Evolutionary conservation across 2,329 filamentous ascomycete genomes (phyloP).

Genomic region (Blastomyces gilchristii): DNA sequence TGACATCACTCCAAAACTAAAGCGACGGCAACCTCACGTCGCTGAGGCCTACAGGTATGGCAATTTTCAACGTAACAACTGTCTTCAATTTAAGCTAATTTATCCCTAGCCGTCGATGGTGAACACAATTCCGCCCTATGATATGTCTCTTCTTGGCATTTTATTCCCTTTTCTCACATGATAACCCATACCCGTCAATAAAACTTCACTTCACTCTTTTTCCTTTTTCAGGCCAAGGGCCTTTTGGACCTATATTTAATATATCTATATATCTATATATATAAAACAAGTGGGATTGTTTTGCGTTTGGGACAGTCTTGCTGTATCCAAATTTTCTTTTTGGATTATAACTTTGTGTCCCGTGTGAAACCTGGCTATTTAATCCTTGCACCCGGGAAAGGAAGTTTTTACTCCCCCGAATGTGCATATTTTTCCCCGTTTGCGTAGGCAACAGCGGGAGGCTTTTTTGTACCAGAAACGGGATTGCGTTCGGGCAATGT

Average conservation of each 20-base stretch:
- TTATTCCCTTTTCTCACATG: conserved; percentile 8
- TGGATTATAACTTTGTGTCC: conserved; percentile 7
- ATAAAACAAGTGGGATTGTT: not conserved
- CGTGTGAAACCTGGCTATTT: not conserved
- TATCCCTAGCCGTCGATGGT: conserved; percentile 32
- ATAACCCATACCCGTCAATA: conserved; percentile 16
- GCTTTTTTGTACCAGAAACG: not conserved
- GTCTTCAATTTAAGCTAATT: conserved; percentile 12
- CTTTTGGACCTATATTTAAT: conserved; percentile 5
- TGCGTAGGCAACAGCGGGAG: not conserved
- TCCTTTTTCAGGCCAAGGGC: conserved; percentile 5
- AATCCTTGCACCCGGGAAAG: not conserved
- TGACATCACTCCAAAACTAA: conserved; percentile 25
- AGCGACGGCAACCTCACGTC: conserved; percentile 31
- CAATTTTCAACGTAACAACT: conserved; percentile 4
- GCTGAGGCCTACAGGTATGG: conserved; percentile 32
- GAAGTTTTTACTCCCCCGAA: not conserved
- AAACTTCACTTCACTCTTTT: conserved; percentile 1
- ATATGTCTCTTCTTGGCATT: not conserved
- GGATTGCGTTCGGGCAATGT: not conserved
- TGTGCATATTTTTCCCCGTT: not conserved
- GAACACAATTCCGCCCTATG: conserved; percentile 14
- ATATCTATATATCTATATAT: conserved; percentile 5
- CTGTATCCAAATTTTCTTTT: conserved; percentile 12
- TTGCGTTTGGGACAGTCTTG: not conserved